phyloP scores from a whole-genome alignment of 768 basidiomycete genomes.

The Hysterangium stoloniferum region DNA sequence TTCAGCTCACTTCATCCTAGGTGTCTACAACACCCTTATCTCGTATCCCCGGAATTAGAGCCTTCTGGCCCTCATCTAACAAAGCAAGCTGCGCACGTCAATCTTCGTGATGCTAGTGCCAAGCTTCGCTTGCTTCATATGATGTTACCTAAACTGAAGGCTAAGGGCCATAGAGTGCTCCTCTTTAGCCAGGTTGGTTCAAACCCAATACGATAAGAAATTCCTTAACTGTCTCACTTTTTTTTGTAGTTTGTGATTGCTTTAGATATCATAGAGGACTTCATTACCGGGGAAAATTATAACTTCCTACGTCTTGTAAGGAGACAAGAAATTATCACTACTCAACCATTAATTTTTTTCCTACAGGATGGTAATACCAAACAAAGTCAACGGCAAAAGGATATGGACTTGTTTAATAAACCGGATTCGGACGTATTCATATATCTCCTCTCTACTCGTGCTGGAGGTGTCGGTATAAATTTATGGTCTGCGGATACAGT shows the following conservation, averaged over 20 bases:
- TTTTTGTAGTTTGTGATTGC: slow-evolving; percentile 77
- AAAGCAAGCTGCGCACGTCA: slow-evolving; percentile 58
- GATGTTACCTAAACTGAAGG: slow-evolving; percentile 75
- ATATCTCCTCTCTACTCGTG: slow-evolving; percentile 86
- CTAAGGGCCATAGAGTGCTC: slow-evolving; percentile 80
- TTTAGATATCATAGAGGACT: slow-evolving; percentile 84
- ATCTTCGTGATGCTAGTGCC: slow-evolving; percentile 76
- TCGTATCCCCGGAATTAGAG: slow-evolving; percentile 75
- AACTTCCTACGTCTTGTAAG: slow-evolving; percentile 73
- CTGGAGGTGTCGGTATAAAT: slow-evolving; percentile 91
- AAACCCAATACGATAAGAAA: neutral
- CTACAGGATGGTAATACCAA: slow-evolving; percentile 83
- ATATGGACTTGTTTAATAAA: slow-evolving; percentile 92
- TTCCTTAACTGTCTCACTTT: slow-evolving; percentile 5
- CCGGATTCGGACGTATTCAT: slow-evolving; percentile 83
- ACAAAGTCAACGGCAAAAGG: slow-evolving; percentile 78
- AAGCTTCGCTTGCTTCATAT: slow-evolving; percentile 74
- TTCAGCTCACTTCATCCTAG: slow-evolving; percentile 28
- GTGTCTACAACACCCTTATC: slow-evolving; percentile 88
- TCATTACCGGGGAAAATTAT: slow-evolving; percentile 70
- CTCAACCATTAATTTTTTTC: slow-evolving; percentile 7
- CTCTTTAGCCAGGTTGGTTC: slow-evolving; percentile 79
- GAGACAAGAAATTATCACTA: slow-evolving; percentile 5
- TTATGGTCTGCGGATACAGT: slow-evolving; percentile 90
- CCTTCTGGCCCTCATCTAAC: slow-evolving; percentile 43